A percentile compares a stretch with the other conserved stretches of the same genome.
These are phyloP conservation scores for Spatholobus suberectus DNA, from an alignment of 306 rosid species.

Conservation along the genomic window DNA sequence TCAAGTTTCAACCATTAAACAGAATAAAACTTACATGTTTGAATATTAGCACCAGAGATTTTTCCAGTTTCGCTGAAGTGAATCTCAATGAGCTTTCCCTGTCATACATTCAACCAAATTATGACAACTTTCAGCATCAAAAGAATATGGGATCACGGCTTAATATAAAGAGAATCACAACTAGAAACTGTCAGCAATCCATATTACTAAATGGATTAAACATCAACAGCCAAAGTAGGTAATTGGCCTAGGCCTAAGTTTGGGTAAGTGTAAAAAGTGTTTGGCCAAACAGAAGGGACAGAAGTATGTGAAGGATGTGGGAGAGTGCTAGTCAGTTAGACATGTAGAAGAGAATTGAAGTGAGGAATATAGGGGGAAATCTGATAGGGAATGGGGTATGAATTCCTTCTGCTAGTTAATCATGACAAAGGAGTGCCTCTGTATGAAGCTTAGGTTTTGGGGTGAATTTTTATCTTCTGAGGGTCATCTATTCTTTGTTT, in stretches of 20 bases:
- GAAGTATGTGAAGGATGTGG: background rate
- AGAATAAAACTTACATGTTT: constrained; percentile 78
- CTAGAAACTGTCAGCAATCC: constrained; percentile 23
- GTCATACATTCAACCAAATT: constrained; percentile 45
- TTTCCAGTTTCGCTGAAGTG: constrained; percentile 96
- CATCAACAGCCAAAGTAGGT: background rate
- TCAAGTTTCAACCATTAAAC: constrained; percentile 38
- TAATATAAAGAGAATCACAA: constrained; percentile 10
- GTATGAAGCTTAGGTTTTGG: background rate
- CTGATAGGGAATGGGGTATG: background rate
- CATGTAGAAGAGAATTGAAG: background rate
- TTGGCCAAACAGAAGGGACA: background rate
- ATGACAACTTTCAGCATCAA: constrained; percentile 31
- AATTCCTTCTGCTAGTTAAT: background rate
- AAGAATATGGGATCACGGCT: constrained; percentile 24
- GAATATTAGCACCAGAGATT: constrained; percentile 91
- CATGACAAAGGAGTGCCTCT: background rate
- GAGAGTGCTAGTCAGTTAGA: background rate
- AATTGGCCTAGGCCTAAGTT: background rate
- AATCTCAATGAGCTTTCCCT: constrained; percentile 96
- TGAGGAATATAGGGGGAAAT: background rate
- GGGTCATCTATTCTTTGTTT: background rate
- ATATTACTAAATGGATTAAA: background rate
- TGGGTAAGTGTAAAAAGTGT: background rate
- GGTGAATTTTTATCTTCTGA: background rate